phyloP scores from a whole-genome alignment of 495 filamentous ascomycete genomes.

The Baudoinia panamericana region DNA sequence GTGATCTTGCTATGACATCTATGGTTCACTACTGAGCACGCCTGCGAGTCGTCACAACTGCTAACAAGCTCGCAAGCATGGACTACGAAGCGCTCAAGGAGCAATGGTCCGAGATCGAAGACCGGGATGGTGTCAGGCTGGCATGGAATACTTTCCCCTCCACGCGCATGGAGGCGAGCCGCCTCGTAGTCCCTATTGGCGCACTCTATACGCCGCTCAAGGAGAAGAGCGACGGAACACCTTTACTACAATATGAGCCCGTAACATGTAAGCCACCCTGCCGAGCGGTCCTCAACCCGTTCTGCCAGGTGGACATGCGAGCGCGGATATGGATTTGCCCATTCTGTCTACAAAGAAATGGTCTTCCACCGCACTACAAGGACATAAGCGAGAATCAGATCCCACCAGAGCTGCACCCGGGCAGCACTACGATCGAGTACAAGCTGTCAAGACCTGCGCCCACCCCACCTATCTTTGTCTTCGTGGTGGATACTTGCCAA shows the following conservation, averaged over 20 bases:
- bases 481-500: conserved; percentile 97
- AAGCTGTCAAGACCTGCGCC: conserved; percentile 82
- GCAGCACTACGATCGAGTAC: conserved; percentile 96
- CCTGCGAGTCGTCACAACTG: background rate
- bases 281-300: conserved; percentile 91
- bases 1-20: too few relatives aligned
- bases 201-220: conserved; percentile 94
- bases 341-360: conserved; percentile 92
- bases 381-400: conserved; percentile 93
- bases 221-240: conserved; percentile 71
- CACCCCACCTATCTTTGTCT: conserved; percentile 90
- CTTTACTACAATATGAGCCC: conserved; percentile 88
- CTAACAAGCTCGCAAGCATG: conserved; percentile 35
- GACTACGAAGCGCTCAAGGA: conserved; percentile 81
- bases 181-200: conserved; percentile 93
- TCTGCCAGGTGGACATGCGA: conserved; percentile 89
- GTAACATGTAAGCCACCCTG: conserved; percentile 96
- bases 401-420: conserved; percentile 85
- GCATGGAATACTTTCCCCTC: conserved; percentile 99
- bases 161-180: conserved; percentile 96
- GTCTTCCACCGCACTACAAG: conserved; percentile 94
- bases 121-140: conserved; percentile 88
- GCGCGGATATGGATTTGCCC: conserved; percentile 97
- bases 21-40: too few relatives aligned
- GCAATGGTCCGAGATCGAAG: conserved; percentile 94